A percentile compares a stretch with the other conserved stretches of the same genome.
phyloP scores from a whole-genome alignment of 331 rosid genomes.

The Dryas integrifolia region DNA sequence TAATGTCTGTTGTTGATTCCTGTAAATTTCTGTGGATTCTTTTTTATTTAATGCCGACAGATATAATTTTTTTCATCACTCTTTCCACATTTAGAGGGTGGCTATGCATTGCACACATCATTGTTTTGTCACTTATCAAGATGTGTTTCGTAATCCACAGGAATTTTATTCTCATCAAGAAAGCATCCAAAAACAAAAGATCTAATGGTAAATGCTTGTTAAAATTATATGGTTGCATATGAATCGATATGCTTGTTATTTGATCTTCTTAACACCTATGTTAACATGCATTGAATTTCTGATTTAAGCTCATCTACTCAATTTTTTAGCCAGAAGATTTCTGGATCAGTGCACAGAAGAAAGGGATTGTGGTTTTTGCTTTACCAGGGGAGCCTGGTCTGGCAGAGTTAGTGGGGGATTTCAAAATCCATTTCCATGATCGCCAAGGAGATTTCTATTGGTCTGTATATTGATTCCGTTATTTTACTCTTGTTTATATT shows the following conservation, averaged over 20 bases:
- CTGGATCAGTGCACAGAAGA: conserved; percentile 46
- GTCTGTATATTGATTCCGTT: conserved; percentile 13
- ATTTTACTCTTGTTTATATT: neutral
- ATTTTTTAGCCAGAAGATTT: conserved; percentile 51
- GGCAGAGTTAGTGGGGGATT: conserved; percentile 45
- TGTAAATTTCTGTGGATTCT: neutral
- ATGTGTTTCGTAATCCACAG: conserved; percentile 27
- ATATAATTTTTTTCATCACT: neutral
- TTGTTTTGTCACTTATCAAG: neutral
- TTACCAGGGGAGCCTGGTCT: conserved; percentile 50
- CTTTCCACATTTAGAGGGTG: neutral
- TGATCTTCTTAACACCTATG: neutral
- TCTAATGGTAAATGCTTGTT: conserved; percentile 34
- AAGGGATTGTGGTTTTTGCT: conserved; percentile 48
- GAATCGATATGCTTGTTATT: neutral
- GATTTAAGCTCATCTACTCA: conserved; percentile 2
- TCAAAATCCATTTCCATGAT: conserved; percentile 42
- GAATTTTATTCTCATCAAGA: conserved; percentile 40
- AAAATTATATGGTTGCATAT: neutral
- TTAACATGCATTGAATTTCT: conserved; percentile 1
- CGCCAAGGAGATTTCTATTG: conserved; percentile 43
- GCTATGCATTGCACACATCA: neutral
- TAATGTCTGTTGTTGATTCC: neutral
- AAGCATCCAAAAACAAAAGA: conserved; percentile 47
- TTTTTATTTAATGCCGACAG: neutral